These are phyloP conservation scores for Sisymbrium irio DNA, from an alignment of 345 rosid species.

Conservation along the genomic window DNA sequence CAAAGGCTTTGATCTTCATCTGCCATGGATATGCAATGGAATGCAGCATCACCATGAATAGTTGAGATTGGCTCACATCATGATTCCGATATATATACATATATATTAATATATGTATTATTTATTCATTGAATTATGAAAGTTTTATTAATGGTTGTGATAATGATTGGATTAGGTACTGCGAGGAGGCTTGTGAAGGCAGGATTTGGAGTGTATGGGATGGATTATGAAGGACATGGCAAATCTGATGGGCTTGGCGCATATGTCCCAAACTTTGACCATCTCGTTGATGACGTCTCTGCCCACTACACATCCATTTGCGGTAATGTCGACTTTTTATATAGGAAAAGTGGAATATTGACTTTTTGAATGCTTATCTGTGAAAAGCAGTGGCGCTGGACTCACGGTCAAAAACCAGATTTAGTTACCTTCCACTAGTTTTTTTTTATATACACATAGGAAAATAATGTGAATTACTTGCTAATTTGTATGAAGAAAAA, in stretches of 20 bases:
- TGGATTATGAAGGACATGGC: constrained; percentile 95
- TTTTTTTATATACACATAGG: background rate
- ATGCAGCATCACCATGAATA: constrained; percentile 90
- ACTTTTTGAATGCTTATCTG: background rate
- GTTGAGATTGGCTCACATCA: constrained; percentile 39
- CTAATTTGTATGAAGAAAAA: background rate
- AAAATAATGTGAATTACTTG: background rate
- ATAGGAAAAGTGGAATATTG: background rate
- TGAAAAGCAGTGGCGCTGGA: background rate
- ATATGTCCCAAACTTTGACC: constrained; percentile 51
- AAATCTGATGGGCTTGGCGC: constrained; percentile 64
- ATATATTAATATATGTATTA: background rate
- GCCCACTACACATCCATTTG: constrained; percentile 50
- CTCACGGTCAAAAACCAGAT: background rate
- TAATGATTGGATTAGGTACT: constrained; percentile 48
- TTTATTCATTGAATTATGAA: background rate
- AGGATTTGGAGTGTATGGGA: constrained; percentile 73
- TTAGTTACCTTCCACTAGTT: background rate
- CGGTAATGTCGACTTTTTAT: constrained; percentile 40
- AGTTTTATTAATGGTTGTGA: background rate
- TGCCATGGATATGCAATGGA: constrained; percentile 99
- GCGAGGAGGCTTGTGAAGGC: constrained; percentile 62
- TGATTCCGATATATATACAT: background rate
- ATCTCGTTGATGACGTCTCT: constrained; percentile 63
- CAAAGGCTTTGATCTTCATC: constrained; percentile 66